phyloP scores from a whole-genome alignment of 2,329 filamentous ascomycete species.

The Aspergillus sergii region DNA sequence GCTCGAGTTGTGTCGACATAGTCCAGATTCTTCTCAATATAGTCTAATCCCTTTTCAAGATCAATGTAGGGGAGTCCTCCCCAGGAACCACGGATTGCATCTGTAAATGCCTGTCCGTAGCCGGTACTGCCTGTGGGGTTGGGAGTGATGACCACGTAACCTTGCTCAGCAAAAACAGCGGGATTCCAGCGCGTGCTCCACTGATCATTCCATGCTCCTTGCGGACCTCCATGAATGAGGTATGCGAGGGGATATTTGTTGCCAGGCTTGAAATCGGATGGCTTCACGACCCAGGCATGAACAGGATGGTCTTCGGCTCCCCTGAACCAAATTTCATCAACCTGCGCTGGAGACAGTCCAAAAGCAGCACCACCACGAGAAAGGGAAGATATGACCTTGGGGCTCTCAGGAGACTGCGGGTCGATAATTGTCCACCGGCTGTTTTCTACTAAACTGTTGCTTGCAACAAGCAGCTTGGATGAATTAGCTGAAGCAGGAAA shows the following conservation, averaged over 20 bases:
- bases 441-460: conserved; percentile 48
- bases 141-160: conserved; percentile 62
- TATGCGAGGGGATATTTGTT: conserved; percentile 58
- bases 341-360: conserved; percentile 45
- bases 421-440: conserved; percentile 48
- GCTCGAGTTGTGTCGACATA: conserved; percentile 59
- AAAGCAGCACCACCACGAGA: conserved; percentile 40
- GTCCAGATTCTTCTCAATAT: conserved; percentile 52
- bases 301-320: conserved; percentile 48
- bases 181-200: conserved; percentile 60
- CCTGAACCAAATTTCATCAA: conserved; percentile 50
- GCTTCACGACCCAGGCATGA: conserved; percentile 52
- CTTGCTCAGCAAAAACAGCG: conserved; percentile 62
- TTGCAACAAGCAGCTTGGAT: conserved; percentile 44
- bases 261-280: conserved; percentile 47
- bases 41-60: conserved; percentile 56
- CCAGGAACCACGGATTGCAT: conserved; percentile 56
- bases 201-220: conserved; percentile 54
- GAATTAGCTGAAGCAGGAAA: conserved; percentile 38
- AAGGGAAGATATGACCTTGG: conserved; percentile 42
- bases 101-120: conserved; percentile 59
- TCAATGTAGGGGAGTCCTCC: conserved; percentile 59
- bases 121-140: conserved; percentile 62
- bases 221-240: conserved; percentile 57
- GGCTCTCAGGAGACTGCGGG: conserved; percentile 31